These are phyloP conservation scores for Linum tenue DNA, from an alignment of 345 rosid species.

Conservation along the genomic window DNA sequence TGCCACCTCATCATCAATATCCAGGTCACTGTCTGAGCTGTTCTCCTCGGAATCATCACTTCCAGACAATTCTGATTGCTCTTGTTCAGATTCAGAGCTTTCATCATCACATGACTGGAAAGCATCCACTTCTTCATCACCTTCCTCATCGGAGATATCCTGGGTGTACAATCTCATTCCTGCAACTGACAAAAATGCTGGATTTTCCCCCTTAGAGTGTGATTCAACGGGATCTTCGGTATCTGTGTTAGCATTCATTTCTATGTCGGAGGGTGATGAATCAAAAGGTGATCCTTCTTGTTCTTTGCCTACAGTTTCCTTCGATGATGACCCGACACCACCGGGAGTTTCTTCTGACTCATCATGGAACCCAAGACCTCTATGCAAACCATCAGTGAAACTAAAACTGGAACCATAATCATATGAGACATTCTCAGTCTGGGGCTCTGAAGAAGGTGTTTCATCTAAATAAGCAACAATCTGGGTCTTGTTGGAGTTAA, in stretches of 20 bases:
- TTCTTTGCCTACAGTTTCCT: constrained; percentile 27
- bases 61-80: constrained; percentile 31
- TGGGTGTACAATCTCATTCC: constrained; percentile 63
- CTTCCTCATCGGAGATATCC: constrained; percentile 58
- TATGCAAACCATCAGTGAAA: constrained; percentile 50
- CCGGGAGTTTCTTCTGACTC: constrained; percentile 38
- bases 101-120: constrained; percentile 24
- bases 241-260: constrained; percentile 30
- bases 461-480: constrained; percentile 60
- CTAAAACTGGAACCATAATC: constrained; percentile 54
- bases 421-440: constrained; percentile 32
- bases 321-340: constrained; percentile 38
- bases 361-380: constrained; percentile 54
- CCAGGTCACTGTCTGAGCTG: constrained; percentile 40
- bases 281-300: constrained; percentile 21
- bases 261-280: constrained; percentile 26
- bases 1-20: constrained; percentile 71
- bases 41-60: constrained; percentile 32
- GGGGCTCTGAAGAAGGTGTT: constrained; percentile 31
- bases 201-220: constrained; percentile 35
- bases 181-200: constrained; percentile 73
- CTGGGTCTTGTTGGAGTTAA: constrained; percentile 34
- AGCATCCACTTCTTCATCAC: constrained; percentile 24
- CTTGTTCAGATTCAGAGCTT: constrained; percentile 35
- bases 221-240: constrained; percentile 19